phyloP scores from a whole-genome alignment of 345 rosid genomes.

The Raphanus raphanistrum region DNA sequence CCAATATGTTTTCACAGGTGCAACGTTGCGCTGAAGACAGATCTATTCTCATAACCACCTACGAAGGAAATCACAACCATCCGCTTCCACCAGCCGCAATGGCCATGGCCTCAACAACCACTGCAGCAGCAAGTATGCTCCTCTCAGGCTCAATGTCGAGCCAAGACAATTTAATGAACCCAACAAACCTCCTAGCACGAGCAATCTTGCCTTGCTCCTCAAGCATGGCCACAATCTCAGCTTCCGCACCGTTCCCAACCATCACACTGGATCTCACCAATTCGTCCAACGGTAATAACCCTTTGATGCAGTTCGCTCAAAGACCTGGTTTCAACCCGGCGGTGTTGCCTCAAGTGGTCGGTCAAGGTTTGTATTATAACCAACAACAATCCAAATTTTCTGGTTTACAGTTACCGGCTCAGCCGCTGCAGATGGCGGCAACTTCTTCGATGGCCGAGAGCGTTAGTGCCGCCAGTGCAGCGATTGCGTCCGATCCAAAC shows the following conservation, averaged over 20 bases:
- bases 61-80: conserved; percentile 96
- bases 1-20: conserved; percentile 47
- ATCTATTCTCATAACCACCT: conserved; percentile 85
- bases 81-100: conserved; percentile 99
- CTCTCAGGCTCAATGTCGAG: conserved; percentile 97
- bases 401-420: conserved; percentile 69
- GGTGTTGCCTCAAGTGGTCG: conserved; percentile 55
- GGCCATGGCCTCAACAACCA: conserved; percentile 98
- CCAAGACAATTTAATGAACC: conserved; percentile 82
- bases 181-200: conserved; percentile 80
- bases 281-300: conserved; percentile 37
- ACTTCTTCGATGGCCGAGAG: conserved; percentile 51
- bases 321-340: conserved; percentile 37
- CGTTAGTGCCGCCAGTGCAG: conserved; percentile 57
- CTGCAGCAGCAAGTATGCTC: conserved; percentile 89
- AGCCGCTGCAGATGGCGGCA: conserved; percentile 33
- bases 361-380: conserved; percentile 64
- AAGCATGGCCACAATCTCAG: conserved; percentile 94
- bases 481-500: conserved; percentile 90
- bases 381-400: conserved; percentile 80
- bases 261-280: conserved; percentile 86
- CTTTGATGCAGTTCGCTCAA: conserved; percentile 39
- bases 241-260: conserved; percentile 97
- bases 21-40: conserved; percentile 97
- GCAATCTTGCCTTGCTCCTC: conserved; percentile 90